Base-by-base conservation (phyloP, 106 monocot genomes). In the Dendrobium huoshanense region DNA sequence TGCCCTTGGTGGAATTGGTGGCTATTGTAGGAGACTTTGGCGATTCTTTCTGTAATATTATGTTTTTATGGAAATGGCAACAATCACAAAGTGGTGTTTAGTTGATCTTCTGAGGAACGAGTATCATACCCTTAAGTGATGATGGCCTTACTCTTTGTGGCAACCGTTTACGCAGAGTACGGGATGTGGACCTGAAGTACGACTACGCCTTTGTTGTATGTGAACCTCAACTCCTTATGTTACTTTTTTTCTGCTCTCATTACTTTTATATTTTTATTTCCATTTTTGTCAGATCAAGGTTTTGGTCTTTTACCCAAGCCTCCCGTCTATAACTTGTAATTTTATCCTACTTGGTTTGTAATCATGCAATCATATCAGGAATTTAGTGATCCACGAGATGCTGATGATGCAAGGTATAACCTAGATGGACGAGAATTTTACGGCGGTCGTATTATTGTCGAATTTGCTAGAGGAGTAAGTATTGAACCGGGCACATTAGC, bases 161-260 rank as follows among this genome's bases (percentile, higher is more conserved):
- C 80, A 93, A 93, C 91, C 88, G 68, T 93, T 95, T 93, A 78
- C 89, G 91, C 99, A 99, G 95, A 99, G 86, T 99, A 87, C 99
- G 95, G 27, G 95, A 95, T 80, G 99, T 99, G 99, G 99, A 95
- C 84, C 78, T 99, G 93, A 99, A 99, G 99, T 95, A 90, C 55
- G 95, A 99, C 87, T 99, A 87, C 80, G 95, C 99, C 65, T 99
- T 99, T 82, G 81, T 99, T 80, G 99, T 99, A 99, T 80, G 99
- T 87, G 37, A 16, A 56, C 44, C 68, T 44, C 24, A 20, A 45
- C 72, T 67, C 49, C 48, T 73, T 49, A 40, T n/a, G 45, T 41
- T 77, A 29, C 43, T 74, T 31, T 20, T 65, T 44, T 58, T 54
- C 37, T 37, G 37, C 37, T 37, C 37, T 37, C 37, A 37, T 37